Evolutionary conservation across 345 rosid species (phyloP), one percentile per base, ranked within the genome.

Genomic region (Eucalyptus albens): DNA sequence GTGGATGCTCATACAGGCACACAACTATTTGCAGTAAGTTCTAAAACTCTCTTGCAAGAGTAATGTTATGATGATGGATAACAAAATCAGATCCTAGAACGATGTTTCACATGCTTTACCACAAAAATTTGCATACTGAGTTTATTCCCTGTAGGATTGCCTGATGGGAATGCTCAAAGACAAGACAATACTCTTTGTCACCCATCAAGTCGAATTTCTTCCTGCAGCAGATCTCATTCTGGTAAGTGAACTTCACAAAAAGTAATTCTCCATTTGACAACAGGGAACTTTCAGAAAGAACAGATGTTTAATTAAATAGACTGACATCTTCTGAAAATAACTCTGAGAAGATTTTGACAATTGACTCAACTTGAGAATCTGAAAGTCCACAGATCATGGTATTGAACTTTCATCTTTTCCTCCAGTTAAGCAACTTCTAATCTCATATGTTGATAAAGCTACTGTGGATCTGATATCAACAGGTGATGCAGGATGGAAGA

Each of bases 1-100:
- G 99, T 97, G 82, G 99, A 97, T 94, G 99, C 99, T 90, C 99
- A 97, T 89, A 97, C 99, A 17, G 99, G 99, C 91, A 91, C 97
- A 55, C 93, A 97, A 91, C 98, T 97, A 90, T 97, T 96, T 90
- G 90, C 94, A 94, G 99, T 96, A 51, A 88, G 87, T 56, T 40
- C 62, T 55, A n/a, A 62, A 45, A 42, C 56, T 55, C 27, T 49
- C 86, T 16, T 67, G 85, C 26, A 47, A 88, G 26, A 37, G 8
- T 80, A 19, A 88, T 19, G 33, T 14, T 51, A 42, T 7, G 27
- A 37, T 51, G 37, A 33, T 19, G 37, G 42, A 77, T 37, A 6
- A 11, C 8, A 77, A 40, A 77, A 77, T 77, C 15, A 37, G 27
- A 49, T 19, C 16, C 42, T 90, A 47, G 19, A 24, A 19, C 29